Conservation (phyloP, 257 asterid genomes). For the Solanum megistacrolobum region DNA sequence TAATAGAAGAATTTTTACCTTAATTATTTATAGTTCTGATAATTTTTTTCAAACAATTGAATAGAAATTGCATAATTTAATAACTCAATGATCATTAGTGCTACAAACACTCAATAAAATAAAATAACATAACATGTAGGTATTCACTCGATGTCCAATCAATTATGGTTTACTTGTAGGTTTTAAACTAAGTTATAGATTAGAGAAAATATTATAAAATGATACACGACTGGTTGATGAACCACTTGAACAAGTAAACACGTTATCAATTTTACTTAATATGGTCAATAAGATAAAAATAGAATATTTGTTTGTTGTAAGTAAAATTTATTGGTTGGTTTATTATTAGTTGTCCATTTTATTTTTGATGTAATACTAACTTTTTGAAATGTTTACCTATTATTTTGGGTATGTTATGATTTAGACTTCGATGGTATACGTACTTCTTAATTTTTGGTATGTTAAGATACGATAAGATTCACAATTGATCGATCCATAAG, state of each 20-base stretch:
- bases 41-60: not conserved
- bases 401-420: not conserved
- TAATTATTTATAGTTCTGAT: not conserved
- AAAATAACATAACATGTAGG: not conserved
- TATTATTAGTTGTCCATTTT: not conserved
- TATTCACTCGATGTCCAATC: not conserved
- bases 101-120: not conserved
- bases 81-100: not conserved
- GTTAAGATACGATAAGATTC: not conserved
- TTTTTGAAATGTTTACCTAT: not conserved
- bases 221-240: not conserved
- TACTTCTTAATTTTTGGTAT: not conserved
- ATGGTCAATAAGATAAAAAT: not conserved
- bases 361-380: not conserved
- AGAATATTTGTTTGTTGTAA: not conserved
- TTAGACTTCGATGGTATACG: not conserved
- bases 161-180: not conserved
- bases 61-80: not conserved
- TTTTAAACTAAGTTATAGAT: not conserved
- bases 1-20: not conserved
- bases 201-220: not conserved
- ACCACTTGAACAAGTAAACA: not conserved
- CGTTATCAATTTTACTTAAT: not conserved
- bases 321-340: not conserved
- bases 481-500: not conserved